A percentile compares a stretch with the other conserved stretches of the same genome.
These are phyloP conservation scores for Nematocida sp. DNA, from an alignment of 371 early-diverging fungal species.

Conservation along the genomic window DNA sequence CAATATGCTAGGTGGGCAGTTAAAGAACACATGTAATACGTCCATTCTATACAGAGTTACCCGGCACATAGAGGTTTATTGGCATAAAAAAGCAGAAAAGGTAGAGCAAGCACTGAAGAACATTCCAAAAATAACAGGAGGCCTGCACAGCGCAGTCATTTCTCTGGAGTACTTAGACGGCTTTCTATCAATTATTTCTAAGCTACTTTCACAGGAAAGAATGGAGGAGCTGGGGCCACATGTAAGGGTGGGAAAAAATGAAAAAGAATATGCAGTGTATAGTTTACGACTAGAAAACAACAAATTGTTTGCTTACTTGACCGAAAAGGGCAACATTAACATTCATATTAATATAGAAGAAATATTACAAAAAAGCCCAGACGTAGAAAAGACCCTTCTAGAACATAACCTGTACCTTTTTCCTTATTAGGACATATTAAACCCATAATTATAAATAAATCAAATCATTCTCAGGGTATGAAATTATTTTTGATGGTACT, in stretches of 20 bases:
- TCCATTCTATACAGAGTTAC: conserved; percentile 14
- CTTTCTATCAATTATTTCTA: conserved; percentile 7
- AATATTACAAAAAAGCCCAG: conserved; percentile 28
- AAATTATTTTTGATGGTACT: neutral
- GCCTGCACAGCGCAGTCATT: neutral
- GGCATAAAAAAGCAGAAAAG: conserved; percentile 1
- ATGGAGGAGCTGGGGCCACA: neutral
- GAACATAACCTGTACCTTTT: neutral
- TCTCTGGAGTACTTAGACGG: neutral
- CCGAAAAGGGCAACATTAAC: conserved; percentile 1
- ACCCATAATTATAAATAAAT: neutral
- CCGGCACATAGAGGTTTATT: conserved; percentile 5
- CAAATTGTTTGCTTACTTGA: conserved; percentile 3
- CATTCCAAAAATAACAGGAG: conserved; percentile 8
- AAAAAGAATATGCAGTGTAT: neutral
- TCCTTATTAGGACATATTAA: conserved; percentile 2
- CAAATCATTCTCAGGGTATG: neutral
- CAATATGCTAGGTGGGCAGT: conserved; percentile 17
- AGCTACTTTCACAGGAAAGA: conserved; percentile 34
- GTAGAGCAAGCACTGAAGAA: neutral
- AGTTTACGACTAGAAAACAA: neutral
- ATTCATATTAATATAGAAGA: neutral
- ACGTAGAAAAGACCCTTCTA: conserved; percentile 17
- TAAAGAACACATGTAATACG: conserved; percentile 11
- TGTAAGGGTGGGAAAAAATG: neutral